phyloP scores from a whole-genome alignment of 148 eudicot species.

The Gaultheria prostrata region DNA sequence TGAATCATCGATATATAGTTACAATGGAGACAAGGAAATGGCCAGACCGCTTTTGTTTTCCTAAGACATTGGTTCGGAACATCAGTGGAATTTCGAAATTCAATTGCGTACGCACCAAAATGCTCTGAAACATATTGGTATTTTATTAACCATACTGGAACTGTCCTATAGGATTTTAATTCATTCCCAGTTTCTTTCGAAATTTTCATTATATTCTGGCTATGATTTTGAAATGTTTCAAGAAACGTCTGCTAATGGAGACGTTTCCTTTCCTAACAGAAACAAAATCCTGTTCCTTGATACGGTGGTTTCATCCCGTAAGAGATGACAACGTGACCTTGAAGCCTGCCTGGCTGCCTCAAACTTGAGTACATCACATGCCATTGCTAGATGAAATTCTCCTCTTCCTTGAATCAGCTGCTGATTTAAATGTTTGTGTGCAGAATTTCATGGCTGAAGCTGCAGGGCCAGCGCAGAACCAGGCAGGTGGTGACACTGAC shows the following conservation, averaged over 20 bases:
- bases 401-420: background rate
- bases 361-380: background rate
- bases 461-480: constrained; percentile 46
- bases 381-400: background rate
- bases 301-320: background rate
- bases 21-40: background rate
- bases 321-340: background rate
- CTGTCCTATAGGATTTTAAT: background rate
- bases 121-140: background rate
- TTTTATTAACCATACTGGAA: background rate
- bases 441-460: constrained; percentile 96
- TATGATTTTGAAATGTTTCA: background rate
- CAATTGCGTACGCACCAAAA: background rate
- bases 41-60: background rate
- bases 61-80: background rate
- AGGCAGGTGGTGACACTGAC: constrained; percentile 45
- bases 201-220: background rate
- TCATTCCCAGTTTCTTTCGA: background rate
- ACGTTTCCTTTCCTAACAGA: background rate
- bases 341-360: background rate
- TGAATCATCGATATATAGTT: background rate
- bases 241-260: background rate
- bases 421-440: background rate
- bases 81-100: background rate
- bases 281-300: background rate